Evolutionary conservation across 495 filamentous ascomycete species (phyloP).

Genomic region (Ramalina intermedia): DNA sequence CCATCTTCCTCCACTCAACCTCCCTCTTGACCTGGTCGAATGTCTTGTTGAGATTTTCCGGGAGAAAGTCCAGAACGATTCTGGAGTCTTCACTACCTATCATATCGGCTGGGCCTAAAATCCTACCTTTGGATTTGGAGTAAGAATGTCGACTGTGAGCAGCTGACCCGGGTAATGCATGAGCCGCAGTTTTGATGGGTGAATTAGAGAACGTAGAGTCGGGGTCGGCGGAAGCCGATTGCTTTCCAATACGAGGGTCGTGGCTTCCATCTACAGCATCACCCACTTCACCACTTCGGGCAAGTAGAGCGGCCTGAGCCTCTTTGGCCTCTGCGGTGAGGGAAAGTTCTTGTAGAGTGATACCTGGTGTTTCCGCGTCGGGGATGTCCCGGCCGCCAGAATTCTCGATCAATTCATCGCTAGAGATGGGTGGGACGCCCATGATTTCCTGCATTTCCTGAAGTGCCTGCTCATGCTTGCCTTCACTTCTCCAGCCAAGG

Average conservation of each 20-base stretch:
- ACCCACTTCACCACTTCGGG: neutral
- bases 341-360: slow-evolving; percentile 15
- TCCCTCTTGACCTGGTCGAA: slow-evolving; percentile 46
- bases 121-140: slow-evolving; percentile 3
- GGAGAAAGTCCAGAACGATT: slow-evolving; percentile 56
- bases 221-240: neutral
- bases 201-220: neutral
- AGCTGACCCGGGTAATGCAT: neutral
- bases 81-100: slow-evolving; percentile 70
- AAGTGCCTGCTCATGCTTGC: slow-evolving; percentile 62
- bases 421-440: slow-evolving; percentile 50
- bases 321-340: neutral
- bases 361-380: slow-evolving; percentile 18
- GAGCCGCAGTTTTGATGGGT: neutral
- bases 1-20: slow-evolving; percentile 84
- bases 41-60: slow-evolving; percentile 46
- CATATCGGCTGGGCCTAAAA: slow-evolving; percentile 24
- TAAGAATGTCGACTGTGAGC: slow-evolving; percentile 2
- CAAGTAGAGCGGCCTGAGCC: slow-evolving; percentile 1
- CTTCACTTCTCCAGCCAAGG: slow-evolving; percentile 62
- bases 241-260: neutral
- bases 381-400: slow-evolving; percentile 16
- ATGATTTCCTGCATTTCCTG: slow-evolving; percentile 61
- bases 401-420: slow-evolving; percentile 42
- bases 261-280: neutral